Evolutionary conservation across 768 basidiomycete genomes (phyloP), one percentile per base, ranked within the genome.

Genomic region (Tricholoma bakamatsutake): DNA sequence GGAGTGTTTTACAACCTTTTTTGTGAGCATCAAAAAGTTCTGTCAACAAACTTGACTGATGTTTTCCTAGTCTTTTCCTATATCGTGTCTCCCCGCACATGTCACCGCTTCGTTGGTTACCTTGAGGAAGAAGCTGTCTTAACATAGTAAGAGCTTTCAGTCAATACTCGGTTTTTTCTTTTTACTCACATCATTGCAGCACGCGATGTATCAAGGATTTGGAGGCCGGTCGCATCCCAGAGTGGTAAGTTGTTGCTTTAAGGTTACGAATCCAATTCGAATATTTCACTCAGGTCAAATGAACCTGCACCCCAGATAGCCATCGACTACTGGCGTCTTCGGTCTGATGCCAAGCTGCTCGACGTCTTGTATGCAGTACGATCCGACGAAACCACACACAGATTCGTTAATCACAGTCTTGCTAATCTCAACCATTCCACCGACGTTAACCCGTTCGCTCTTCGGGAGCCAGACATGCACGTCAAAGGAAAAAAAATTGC

Each of bases 361-460:
- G 96, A 98, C 63, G 87, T 96, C 47, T 79, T 98, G 49, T 91
- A 91, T 64, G 93, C 93, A 33, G 90, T 98, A 33, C 81, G 95
- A 62, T 92, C 90, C 13, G 95, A 98, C 69, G 95, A 98, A 68
- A 82, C 89, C 0, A 93, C 90, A 1, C 95, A 98, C 65, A 80
- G 93, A 50, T 98, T 98, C 64, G 93, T 96, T 60, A 98, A 98
- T 70, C 96, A 98, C 73, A 91, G 89, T 56, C 76, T 98, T 34
- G 96, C 94, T 3, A 94, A 93, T 71, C 77, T 99, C 50, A 74
- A 91, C 60, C 76, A 78, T 30, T 67, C 78, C 33, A 82, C 80
- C 34, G 96, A 98, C 68, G 83, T 92, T 62, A 97, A 95, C 65
- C 93, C 92, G 0, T 93, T 94, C 62, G 90, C 93, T 13, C 71